A percentile compares a stretch with the other conserved stretches of the same genome.
Evolutionary conservation across 1,284 basidiomycete genomes (phyloP).

Genomic region (Coniophora puteana): DNA sequence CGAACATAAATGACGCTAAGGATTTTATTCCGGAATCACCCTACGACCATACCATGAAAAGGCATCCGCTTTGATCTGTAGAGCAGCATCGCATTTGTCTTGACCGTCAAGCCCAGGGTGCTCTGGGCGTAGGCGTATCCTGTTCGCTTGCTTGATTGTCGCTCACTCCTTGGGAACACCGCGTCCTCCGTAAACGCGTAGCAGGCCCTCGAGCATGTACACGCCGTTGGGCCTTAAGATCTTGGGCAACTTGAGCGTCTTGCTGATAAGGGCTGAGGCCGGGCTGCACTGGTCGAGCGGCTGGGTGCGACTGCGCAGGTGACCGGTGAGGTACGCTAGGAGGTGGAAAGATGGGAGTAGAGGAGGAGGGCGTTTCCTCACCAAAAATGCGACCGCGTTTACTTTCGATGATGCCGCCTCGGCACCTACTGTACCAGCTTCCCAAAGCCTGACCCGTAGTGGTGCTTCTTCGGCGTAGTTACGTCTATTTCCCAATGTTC

Average conservation of each 20-base stretch:
- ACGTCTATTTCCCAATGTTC: too few species aligned
- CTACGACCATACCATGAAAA: constrained; percentile 1
- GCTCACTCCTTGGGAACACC: constrained; percentile 76
- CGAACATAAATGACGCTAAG: constrained; percentile 81
- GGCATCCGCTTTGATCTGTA: constrained; percentile 77
- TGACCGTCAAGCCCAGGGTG: constrained; percentile 71
- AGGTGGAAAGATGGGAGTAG: constrained; percentile 5
- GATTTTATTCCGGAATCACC: too few species aligned
- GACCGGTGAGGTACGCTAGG: constrained; percentile 7
- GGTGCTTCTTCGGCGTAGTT: too few species aligned
- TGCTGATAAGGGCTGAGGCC: constrained; percentile 75
- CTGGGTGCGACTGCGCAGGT: constrained; percentile 64
- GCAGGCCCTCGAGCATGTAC: constrained; percentile 62
- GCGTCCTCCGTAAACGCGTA: constrained; percentile 68
- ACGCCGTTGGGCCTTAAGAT: constrained; percentile 79
- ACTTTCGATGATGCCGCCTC: constrained; percentile 86
- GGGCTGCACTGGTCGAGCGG: constrained; percentile 84
- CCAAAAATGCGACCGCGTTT: too few species aligned
- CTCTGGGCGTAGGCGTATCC: constrained; percentile 77
- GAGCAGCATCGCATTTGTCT: constrained; percentile 83
- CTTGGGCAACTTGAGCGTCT: constrained; percentile 75
- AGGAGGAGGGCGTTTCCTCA: constrained; percentile 22
- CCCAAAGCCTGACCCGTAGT: too few species aligned
- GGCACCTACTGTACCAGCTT: too few species aligned
- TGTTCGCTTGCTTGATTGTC: constrained; percentile 85